A percentile compares a stretch with the other conserved stretches of the same genome.
Evolutionary conservation across 176 grass and related monocot genomes (phyloP).

Genomic region (Ananas comosus): DNA sequence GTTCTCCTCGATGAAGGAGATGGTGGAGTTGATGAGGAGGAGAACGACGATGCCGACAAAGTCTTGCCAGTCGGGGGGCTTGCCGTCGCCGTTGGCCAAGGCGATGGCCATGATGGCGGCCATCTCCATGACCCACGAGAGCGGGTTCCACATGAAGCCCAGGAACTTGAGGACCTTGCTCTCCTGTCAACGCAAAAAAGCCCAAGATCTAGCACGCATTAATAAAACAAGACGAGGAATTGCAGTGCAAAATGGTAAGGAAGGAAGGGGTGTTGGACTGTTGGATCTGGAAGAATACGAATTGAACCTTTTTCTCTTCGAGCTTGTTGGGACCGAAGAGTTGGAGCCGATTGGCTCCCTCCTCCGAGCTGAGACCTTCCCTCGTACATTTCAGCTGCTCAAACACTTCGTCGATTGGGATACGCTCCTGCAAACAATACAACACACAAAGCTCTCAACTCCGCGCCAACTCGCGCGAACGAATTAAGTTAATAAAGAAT

Average conservation of each 20-base stretch:
- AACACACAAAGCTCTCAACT: not conserved
- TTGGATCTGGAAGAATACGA: not conserved
- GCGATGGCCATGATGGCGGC: slow-evolving; percentile 87
- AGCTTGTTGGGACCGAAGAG: slow-evolving; percentile 95
- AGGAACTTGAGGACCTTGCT: slow-evolving; percentile 82
- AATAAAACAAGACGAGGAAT: not conserved
- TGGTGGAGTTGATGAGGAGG: slow-evolving; percentile 68
- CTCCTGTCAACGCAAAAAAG: slow-evolving; percentile 37
- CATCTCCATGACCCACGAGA: slow-evolving; percentile 96
- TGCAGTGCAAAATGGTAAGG: not conserved
- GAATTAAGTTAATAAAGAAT: not conserved
- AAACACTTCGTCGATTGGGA: slow-evolving; percentile 87
- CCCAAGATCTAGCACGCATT: not conserved
- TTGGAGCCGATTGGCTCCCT: slow-evolving; percentile 41
- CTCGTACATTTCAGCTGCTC: slow-evolving; percentile 52
- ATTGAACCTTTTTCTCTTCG: slow-evolving; percentile 74
- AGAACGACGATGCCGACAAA: slow-evolving; percentile 80
- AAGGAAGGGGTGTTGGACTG: not conserved
- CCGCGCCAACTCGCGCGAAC: not conserved
- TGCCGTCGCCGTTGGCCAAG: slow-evolving; percentile 50
- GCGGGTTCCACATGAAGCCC: slow-evolving; percentile 96
- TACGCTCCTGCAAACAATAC: slow-evolving; percentile 50
- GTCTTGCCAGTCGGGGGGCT: slow-evolving; percentile 96
- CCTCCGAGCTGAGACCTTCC: slow-evolving; percentile 44
- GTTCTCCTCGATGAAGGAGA: slow-evolving; percentile 72